A percentile compares a stretch with the other conserved stretches of the same genome.
These are phyloP conservation scores for Racocetra persica DNA, from an alignment of 371 early-diverging fungal genomes.

Conservation along the genomic window DNA sequence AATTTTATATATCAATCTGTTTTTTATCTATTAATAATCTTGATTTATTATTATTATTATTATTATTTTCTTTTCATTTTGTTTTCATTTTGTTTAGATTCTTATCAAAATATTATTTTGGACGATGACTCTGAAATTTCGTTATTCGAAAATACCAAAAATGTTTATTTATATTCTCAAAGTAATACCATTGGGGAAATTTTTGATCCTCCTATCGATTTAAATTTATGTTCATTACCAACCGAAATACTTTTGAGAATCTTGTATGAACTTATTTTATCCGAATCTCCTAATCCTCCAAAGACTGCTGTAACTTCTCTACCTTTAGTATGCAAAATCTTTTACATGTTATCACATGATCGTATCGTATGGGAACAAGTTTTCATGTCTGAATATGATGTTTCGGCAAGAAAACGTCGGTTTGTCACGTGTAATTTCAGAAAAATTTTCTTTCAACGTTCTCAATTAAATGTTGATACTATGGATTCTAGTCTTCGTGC, in stretches of 20 bases:
- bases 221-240: conserved; percentile 19
- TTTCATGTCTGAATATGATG: conserved; percentile 7
- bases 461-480: not conserved
- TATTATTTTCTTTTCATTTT: too few relatives aligned
- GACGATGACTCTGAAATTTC: too few relatives aligned
- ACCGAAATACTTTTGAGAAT: conserved; percentile 25
- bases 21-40: too few relatives aligned
- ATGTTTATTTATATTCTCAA: too few relatives aligned
- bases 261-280: conserved; percentile 24
- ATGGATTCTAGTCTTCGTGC: conserved; percentile 4
- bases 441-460: conserved; percentile 30
- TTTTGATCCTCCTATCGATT: not conserved
- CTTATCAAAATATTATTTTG: too few relatives aligned
- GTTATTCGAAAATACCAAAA: too few relatives aligned
- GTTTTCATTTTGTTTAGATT: too few relatives aligned
- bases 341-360: conserved; percentile 18
- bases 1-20: too few relatives aligned
- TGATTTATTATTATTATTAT: too few relatives aligned
- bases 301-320: conserved; percentile 32
- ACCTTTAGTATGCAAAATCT: conserved; percentile 9
- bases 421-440: conserved; percentile 22
- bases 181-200: too few relatives aligned
- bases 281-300: not conserved
- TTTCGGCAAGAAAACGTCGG: conserved; percentile 24
- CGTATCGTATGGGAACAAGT: conserved; percentile 30